phyloP scores from a whole-genome alignment of 164 flowering plant species.

The Amborella trichopoda region DNA sequence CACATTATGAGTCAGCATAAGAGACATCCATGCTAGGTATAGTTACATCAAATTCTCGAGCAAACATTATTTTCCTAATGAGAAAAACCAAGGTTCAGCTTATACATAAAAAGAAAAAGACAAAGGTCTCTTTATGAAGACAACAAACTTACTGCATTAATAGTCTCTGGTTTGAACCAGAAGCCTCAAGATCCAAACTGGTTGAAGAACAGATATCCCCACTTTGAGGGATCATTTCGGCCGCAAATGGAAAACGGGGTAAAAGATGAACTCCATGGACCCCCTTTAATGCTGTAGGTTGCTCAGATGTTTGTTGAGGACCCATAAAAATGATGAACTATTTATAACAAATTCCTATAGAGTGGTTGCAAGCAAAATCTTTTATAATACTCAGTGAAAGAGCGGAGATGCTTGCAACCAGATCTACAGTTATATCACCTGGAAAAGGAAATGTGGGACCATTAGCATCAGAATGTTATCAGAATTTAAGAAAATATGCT shows the following conservation, averaged over 20 bases:
- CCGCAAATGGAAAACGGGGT: constrained; percentile 48
- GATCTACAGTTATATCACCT: constrained; percentile 3
- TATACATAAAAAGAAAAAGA: too few species aligned
- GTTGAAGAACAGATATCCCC: constrained; percentile 20
- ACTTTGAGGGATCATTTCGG: constrained; percentile 31
- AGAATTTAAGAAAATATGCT: too few species aligned
- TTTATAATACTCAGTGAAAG: constrained; percentile 1
- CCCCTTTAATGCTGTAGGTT: constrained; percentile 42
- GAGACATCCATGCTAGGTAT: too few species aligned
- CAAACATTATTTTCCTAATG: too few species aligned
- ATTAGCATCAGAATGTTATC: too few species aligned
- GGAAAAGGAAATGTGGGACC: too few species aligned
- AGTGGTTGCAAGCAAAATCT: constrained; percentile 3
- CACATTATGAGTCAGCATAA: too few species aligned
- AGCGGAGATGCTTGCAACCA: background rate
- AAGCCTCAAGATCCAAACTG: constrained; percentile 8
- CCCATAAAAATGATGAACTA: constrained; percentile 42
- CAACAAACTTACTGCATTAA: constrained; percentile 59
- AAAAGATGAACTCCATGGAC: constrained; percentile 64
- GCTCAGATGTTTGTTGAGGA: constrained; percentile 21
- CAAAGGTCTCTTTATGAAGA: too few species aligned
- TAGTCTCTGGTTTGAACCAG: constrained; percentile 27
- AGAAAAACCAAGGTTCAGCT: too few species aligned
- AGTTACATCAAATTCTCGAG: too few species aligned
- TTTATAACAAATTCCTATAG: background rate